Base-by-base conservation (phyloP, 192 early-diverging fungal genomes). In the Coemansia sp. region DNA sequence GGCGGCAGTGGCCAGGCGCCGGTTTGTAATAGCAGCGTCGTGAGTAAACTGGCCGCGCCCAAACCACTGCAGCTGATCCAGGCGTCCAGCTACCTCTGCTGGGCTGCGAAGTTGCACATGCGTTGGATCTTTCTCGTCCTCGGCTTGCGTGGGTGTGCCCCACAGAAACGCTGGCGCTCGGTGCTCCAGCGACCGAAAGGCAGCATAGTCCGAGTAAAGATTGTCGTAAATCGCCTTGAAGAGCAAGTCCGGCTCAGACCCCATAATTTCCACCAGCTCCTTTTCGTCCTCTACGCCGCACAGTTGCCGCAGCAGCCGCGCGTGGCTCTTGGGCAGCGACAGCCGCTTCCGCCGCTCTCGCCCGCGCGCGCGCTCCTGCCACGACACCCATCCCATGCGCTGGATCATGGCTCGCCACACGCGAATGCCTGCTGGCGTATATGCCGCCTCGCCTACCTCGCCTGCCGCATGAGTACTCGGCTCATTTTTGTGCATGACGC, bases 61-160 rank as follows among this genome's bases (percentile, higher is more conserved):
- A 64, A 83, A 78, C 81, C 81, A 83, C 70, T 69, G 73, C 25
- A 83, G 76, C 70, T 83, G 81, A 37, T 83, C 81, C 50, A 83
- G 53, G 4, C 81, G 65, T 59, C 72, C 73, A 19, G 76, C 81
- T 27, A 78, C 65, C 25, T 51, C 55, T 9, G 41, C 65, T 9
- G 75, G 61, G 51, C 51, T 53, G 25, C 51, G 21, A 61, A 34
- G 15, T 61, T 36, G 39, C 32, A 46, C 12, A 17, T 48, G 23
- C 17, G 29, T 59, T 25, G 14, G 14, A 1, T 15, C 14, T 14
- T 23, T 34, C 0, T 48, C 55, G 7, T 37, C 32, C 17, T 37
- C 37, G 2, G 11, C 42, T 1, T 14, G 51, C 7, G 23, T 36
- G 23, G 17, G 7, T 2, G 64, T 21, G 32, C 23, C 48, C 59